A percentile compares a stretch with the other conserved stretches of the same genome.
Conservation (phyloP, 2,329 filamentous ascomycete species). For the Ophiosphaerella herpotricha region DNA sequence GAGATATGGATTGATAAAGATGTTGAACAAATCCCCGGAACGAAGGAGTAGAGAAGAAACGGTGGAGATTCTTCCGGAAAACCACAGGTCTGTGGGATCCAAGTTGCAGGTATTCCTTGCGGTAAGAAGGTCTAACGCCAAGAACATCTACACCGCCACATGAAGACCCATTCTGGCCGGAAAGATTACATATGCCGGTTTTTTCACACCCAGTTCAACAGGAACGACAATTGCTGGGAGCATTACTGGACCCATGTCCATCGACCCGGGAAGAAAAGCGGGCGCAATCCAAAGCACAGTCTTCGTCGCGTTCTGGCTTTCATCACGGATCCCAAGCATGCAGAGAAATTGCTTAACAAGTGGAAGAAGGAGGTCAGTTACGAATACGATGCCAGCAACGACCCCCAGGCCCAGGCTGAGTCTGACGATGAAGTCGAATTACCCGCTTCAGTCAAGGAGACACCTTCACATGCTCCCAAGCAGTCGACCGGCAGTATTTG, state of each 20-base stretch:
- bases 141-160: constrained; percentile 40
- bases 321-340: constrained; percentile 33
- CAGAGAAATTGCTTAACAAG: constrained; percentile 33
- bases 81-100: constrained; percentile 1
- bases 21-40: constrained; percentile 5
- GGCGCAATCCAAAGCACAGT: constrained; percentile 30
- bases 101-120: constrained; percentile 7
- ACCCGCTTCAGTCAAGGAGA: not conserved
- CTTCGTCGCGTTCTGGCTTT: constrained; percentile 28
- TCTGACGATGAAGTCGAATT: constrained; percentile 7
- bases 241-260: constrained; percentile 39
- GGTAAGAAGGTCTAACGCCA: constrained; percentile 26
- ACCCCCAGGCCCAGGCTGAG: not conserved
- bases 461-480: not conserved
- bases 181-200: constrained; percentile 27
- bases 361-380: constrained; percentile 22
- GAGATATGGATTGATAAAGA: constrained; percentile 6
- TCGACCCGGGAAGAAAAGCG: constrained; percentile 31
- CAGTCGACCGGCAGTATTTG: constrained; percentile 6
- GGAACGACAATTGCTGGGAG: constrained; percentile 43
- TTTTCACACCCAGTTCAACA: constrained; percentile 33
- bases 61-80: not conserved
- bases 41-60: constrained; percentile 4
- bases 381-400: constrained; percentile 16
- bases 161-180: constrained; percentile 27